Evolutionary conservation across 305 asterid species (phyloP).

Genomic region (Fraxinus angustifolia): DNA sequence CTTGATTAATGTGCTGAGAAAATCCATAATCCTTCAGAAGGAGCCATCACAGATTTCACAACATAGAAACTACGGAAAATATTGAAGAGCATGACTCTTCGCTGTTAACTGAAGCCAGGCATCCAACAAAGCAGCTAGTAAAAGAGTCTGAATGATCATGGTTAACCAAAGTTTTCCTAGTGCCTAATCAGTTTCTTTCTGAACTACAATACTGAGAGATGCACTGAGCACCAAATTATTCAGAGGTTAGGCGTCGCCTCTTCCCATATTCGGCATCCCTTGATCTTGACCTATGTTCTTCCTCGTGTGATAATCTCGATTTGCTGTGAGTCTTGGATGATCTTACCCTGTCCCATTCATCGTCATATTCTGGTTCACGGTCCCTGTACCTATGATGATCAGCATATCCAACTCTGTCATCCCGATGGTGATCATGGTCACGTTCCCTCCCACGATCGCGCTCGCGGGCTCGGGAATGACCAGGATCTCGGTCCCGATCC

Average conservation of each 20-base stretch:
- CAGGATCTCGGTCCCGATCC: slow-evolving; percentile 45
- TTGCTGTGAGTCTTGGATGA: slow-evolving; percentile 62
- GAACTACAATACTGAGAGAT: slow-evolving; percentile 18
- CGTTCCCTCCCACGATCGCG: slow-evolving; percentile 36
- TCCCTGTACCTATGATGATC: slow-evolving; percentile 59
- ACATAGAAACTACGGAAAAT: slow-evolving; percentile 22
- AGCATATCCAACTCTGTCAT: slow-evolving; percentile 54
- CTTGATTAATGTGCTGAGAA: slow-evolving; percentile 36
- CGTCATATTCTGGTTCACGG: slow-evolving; percentile 55
- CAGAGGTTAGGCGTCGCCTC: slow-evolving; percentile 59
- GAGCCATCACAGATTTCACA: slow-evolving; percentile 18
- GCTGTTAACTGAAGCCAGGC: slow-evolving; percentile 12
- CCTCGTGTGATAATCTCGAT: slow-evolving; percentile 61
- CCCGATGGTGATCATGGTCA: slow-evolving; percentile 50
- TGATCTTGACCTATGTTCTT: slow-evolving; percentile 58
- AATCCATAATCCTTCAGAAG: slow-evolving; percentile 33
- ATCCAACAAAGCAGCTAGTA: slow-evolving; percentile 31
- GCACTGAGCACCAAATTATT: slow-evolving; percentile 31
- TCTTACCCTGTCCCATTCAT: slow-evolving; percentile 68
- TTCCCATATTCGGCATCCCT: slow-evolving; percentile 74
- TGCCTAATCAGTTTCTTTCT: slow-evolving; percentile 21
- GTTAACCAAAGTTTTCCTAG: slow-evolving; percentile 30
- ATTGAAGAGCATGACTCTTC: slow-evolving; percentile 21
- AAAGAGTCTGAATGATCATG: slow-evolving; percentile 30
- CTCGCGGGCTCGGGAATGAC: slow-evolving; percentile 39